phyloP scores from a whole-genome alignment of 179 eudicot species.

The Camellia oleifera region DNA sequence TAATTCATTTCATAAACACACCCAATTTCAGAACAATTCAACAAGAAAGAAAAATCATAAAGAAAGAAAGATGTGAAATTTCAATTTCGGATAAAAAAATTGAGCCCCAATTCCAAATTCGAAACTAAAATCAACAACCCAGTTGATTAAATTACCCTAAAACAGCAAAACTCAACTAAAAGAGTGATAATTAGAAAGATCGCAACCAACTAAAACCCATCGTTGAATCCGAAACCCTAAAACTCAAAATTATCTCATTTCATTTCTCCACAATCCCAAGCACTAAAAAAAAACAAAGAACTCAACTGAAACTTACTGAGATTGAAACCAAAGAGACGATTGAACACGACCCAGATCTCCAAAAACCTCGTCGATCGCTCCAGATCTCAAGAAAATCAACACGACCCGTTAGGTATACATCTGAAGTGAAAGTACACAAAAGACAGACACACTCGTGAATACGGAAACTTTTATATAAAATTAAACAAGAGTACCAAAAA shows the following conservation, averaged over 20 bases:
- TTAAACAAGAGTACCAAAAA: slow-evolving; percentile 5
- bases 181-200: slow-evolving; percentile 24
- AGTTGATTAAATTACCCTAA: slow-evolving; percentile 6
- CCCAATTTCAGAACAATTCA: background rate
- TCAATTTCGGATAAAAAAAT: background rate
- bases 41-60: background rate
- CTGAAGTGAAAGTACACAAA: slow-evolving; percentile 17
- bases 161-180: slow-evolving; percentile 9
- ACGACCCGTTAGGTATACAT: slow-evolving; percentile 26
- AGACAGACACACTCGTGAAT: slow-evolving; percentile 5
- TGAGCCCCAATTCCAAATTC: background rate
- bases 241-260: slow-evolving; percentile 11
- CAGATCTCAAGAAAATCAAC: slow-evolving; percentile 36
- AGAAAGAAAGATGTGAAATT: background rate
- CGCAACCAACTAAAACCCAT: slow-evolving; percentile 25
- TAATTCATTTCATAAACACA: background rate
- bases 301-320: slow-evolving; percentile 43
- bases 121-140: background rate
- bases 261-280: slow-evolving; percentile 14
- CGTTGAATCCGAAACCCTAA: slow-evolving; percentile 19
- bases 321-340: slow-evolving; percentile 24
- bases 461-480: background rate
- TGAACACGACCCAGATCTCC: slow-evolving; percentile 34
- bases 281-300: slow-evolving; percentile 10
- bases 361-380: slow-evolving; percentile 28